A percentile compares a stretch with the other conserved stretches of the same genome.
These are phyloP conservation scores for Gillenia trifoliata DNA, from an alignment of 306 rosid genomes.

Conservation along the genomic window DNA sequence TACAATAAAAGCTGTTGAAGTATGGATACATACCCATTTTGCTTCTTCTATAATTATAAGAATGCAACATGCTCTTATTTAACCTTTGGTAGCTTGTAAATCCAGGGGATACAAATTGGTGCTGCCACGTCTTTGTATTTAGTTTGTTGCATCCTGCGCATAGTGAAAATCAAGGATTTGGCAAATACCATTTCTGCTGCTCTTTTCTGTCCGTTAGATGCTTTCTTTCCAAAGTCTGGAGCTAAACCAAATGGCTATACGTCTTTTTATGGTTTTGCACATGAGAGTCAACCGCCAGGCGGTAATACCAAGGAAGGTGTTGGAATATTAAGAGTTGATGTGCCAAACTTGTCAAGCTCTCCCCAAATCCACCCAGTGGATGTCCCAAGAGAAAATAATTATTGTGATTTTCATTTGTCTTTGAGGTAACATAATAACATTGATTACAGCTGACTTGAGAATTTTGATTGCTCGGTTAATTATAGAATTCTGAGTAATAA, in stretches of 20 bases:
- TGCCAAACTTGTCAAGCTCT: slow-evolving; percentile 36
- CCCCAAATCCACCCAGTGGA: slow-evolving; percentile 37
- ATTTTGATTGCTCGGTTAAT: background rate
- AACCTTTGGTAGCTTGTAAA: slow-evolving; percentile 42
- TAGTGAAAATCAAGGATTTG: slow-evolving; percentile 86
- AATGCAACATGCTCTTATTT: slow-evolving; percentile 24
- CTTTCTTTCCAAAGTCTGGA: slow-evolving; percentile 42
- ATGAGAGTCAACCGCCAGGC: slow-evolving; percentile 37
- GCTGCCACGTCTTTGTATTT: slow-evolving; percentile 76
- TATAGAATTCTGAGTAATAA: background rate
- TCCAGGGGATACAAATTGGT: slow-evolving; percentile 66
- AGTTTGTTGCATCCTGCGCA: slow-evolving; percentile 83
- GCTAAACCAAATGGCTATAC: slow-evolving; percentile 48
- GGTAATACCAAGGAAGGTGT: slow-evolving; percentile 26
- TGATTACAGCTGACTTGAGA: background rate
- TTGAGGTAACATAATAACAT: slow-evolving; percentile 49
- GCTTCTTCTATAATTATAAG: slow-evolving; percentile 12
- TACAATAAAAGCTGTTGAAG: slow-evolving; percentile 42
- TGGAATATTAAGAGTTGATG: slow-evolving; percentile 25
- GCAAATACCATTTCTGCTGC: slow-evolving; percentile 85
- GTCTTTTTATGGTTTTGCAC: slow-evolving; percentile 31
- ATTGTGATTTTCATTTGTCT: slow-evolving; percentile 42
- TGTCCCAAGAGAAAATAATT: slow-evolving; percentile 27
- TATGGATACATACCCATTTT: slow-evolving; percentile 37
- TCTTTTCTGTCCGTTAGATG: slow-evolving; percentile 63